Conservation (phyloP, 805 yeast species). For the Schizosaccharomyces octosporus region DNA sequence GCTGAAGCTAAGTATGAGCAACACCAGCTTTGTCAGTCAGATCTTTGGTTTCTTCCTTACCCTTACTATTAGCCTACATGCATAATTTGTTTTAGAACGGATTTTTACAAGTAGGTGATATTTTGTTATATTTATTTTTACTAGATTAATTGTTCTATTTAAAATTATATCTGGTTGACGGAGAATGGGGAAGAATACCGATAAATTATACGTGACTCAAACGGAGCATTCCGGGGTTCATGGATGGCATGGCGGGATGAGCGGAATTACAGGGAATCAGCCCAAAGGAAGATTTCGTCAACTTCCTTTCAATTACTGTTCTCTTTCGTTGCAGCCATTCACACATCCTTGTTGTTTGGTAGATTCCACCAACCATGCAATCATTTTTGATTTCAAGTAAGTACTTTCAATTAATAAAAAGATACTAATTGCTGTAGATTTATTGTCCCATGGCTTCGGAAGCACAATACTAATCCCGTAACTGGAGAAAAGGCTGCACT, state of each 20-base stretch:
- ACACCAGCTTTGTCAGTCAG: too few species aligned
- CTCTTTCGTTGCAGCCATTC: slow-evolving; percentile 13
- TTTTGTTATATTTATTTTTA: neutral
- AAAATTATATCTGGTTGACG: neutral
- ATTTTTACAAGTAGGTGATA: neutral
- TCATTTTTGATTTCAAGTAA: slow-evolving; percentile 12
- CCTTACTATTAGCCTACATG: too few species aligned
- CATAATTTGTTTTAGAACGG: too few species aligned
- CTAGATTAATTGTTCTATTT: neutral
- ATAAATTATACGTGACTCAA: slow-evolving; percentile 15
- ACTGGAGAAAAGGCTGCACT: slow-evolving; percentile 10
- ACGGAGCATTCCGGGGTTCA: slow-evolving; percentile 14
- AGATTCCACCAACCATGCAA: slow-evolving; percentile 8
- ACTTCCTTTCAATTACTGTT: slow-evolving; percentile 14
- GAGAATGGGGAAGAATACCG: slow-evolving; percentile 16
- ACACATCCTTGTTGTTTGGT: slow-evolving; percentile 10
- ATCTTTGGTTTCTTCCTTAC: too few species aligned
- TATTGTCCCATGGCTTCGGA: slow-evolving; percentile 11
- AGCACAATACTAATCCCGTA: slow-evolving; percentile 12
- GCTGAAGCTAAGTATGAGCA: neutral
- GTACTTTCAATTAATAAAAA: neutral
- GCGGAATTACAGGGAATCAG: slow-evolving; percentile 8
- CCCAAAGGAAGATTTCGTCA: slow-evolving; percentile 4
- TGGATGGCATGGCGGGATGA: slow-evolving; percentile 11
- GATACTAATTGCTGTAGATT: slow-evolving; percentile 5